Evolutionary conservation across 2,329 filamentous ascomycete genomes (phyloP).

Genomic region (Ophiostoma angusticollis): DNA sequence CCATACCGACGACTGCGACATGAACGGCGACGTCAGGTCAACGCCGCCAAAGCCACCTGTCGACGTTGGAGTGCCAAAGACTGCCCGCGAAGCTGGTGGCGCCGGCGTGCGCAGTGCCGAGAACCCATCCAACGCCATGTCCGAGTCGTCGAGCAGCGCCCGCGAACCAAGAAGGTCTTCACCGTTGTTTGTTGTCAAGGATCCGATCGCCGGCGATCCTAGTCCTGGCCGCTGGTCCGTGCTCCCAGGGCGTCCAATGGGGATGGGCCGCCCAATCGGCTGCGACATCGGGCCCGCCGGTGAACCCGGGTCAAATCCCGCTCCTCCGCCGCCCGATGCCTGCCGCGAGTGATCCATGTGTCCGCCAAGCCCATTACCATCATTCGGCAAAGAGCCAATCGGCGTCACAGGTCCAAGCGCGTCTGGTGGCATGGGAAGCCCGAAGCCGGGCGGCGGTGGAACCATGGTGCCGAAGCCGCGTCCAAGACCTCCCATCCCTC

Average conservation of each 20-base stretch:
- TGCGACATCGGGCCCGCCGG: slow-evolving; percentile 40
- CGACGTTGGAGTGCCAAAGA: slow-evolving; percentile 11
- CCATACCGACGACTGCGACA: slow-evolving; percentile 13
- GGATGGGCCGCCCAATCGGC: slow-evolving; percentile 69
- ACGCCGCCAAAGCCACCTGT: slow-evolving; percentile 7
- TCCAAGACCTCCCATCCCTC: slow-evolving; percentile 31
- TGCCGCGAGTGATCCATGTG: slow-evolving; percentile 60
- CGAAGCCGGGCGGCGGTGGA: slow-evolving; percentile 45
- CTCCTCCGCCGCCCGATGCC: slow-evolving; percentile 55
- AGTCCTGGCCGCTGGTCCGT: slow-evolving; percentile 34
- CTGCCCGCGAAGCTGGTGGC: slow-evolving; percentile 6
- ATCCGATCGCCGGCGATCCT: slow-evolving; percentile 14
- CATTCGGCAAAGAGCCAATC: slow-evolving; percentile 14
- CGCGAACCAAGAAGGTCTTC: slow-evolving; percentile 67
- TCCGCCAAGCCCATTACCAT: slow-evolving; percentile 12
- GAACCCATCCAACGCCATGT: slow-evolving; percentile 35
- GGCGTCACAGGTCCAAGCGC: slow-evolving; percentile 11
- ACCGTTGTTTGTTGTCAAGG: neutral
- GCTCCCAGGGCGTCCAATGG: slow-evolving; percentile 79
- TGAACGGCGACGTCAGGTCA: slow-evolving; percentile 11
- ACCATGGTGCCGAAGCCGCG: slow-evolving; percentile 32
- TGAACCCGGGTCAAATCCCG: slow-evolving; percentile 45
- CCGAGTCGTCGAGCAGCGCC: slow-evolving; percentile 68
- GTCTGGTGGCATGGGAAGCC: slow-evolving; percentile 28
- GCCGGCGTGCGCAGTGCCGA: slow-evolving; percentile 14